phyloP scores from a whole-genome alignment of 176 grass and related monocot species.

The Raddia guianensis region DNA sequence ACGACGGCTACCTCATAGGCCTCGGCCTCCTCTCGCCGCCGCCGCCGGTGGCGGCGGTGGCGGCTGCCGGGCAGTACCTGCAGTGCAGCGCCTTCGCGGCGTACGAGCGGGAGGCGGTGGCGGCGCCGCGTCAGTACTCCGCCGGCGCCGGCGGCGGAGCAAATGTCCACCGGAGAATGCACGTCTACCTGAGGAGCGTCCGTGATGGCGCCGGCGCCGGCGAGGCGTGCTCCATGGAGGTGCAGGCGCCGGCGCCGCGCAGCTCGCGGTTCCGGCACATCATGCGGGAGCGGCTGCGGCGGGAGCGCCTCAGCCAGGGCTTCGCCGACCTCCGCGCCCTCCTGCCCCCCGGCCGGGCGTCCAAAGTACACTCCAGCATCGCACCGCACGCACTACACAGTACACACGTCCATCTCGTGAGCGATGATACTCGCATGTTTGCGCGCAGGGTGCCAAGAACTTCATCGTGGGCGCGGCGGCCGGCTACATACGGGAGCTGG shows the following conservation, averaged over 20 bases:
- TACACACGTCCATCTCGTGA: not conserved
- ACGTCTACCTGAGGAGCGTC: constrained; percentile 11
- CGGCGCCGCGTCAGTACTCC: not conserved
- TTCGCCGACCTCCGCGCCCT: constrained; percentile 43
- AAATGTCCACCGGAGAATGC: constrained; percentile 42
- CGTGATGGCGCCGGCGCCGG: no score
- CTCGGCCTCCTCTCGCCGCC: constrained; percentile 17
- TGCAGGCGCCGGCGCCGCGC: not conserved
- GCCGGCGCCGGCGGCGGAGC: not conserved
- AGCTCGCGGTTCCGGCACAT: constrained; percentile 51
- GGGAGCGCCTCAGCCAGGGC: constrained; percentile 59
- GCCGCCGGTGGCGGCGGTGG: not conserved
- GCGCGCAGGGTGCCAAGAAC: constrained; percentile 47
- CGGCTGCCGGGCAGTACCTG: not conserved
- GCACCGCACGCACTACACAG: not conserved
- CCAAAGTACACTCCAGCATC: constrained; percentile 7
- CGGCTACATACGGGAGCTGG: constrained; percentile 43
- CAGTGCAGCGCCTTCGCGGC: constrained; percentile 32
- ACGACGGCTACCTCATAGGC: not conserved
- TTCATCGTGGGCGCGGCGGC: constrained; percentile 32
- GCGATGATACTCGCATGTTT: not conserved
- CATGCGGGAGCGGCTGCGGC: constrained; percentile 56
- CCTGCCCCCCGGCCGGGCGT: constrained; percentile 32
- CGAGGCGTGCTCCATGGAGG: no score
- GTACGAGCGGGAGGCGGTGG: not conserved